These are phyloP conservation scores for Alternaria sp. DNA, from an alignment of 2,329 filamentous ascomycete species.

Conservation along the genomic window DNA sequence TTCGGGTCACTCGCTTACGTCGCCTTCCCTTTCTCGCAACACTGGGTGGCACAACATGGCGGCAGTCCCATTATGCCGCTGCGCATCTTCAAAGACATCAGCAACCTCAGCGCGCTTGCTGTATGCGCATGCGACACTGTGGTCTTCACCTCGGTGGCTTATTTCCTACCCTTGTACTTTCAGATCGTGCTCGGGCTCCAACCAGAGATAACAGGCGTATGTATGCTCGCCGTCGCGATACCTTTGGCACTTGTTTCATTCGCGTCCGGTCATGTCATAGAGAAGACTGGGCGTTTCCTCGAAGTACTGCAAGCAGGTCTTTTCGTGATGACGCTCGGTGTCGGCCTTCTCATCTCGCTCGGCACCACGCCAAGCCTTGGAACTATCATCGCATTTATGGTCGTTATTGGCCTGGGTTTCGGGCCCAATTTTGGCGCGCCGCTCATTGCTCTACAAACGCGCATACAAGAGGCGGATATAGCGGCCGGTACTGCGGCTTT, in stretches of 20 bases:
- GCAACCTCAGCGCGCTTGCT: constrained; percentile 63
- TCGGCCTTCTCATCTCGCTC: constrained; percentile 42
- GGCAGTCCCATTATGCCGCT: constrained; percentile 73
- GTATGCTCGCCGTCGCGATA: constrained; percentile 65
- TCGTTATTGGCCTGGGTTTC: constrained; percentile 59
- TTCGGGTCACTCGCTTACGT: constrained; percentile 54
- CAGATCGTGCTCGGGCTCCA: constrained; percentile 69
- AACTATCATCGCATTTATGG: constrained; percentile 55
- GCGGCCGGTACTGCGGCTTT: constrained; percentile 61
- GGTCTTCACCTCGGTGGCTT: constrained; percentile 69
- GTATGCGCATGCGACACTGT: constrained; percentile 59
- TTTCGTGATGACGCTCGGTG: constrained; percentile 42
- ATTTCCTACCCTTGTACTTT: constrained; percentile 77
- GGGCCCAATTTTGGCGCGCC: constrained; percentile 64
- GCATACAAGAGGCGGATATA: constrained; percentile 59
- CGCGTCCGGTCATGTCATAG: constrained; percentile 53
- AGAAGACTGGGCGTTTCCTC: constrained; percentile 52
- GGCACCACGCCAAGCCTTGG: constrained; percentile 13
- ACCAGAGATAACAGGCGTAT: constrained; percentile 60
- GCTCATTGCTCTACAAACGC: constrained; percentile 62
- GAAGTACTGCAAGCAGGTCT: constrained; percentile 43
- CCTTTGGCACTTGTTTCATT: constrained; percentile 56
- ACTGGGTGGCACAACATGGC: constrained; percentile 64
- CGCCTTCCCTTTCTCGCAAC: constrained; percentile 66
- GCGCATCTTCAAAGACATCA: constrained; percentile 64